Conservation (phyloP, 768 basidiomycete genomes). For the Amanita phalloides region DNA sequence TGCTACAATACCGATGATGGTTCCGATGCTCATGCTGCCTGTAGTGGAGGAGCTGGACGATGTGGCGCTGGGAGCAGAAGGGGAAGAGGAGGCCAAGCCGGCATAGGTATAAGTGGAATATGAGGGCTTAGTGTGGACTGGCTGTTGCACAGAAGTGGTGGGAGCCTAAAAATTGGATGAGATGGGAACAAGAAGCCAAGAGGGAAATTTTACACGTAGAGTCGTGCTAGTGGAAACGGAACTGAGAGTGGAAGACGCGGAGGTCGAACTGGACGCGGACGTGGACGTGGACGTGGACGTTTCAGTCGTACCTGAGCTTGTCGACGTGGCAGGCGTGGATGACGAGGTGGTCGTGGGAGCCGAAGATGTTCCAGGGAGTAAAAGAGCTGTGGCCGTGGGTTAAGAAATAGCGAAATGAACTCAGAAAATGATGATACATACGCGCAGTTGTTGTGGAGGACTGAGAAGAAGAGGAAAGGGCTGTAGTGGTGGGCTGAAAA, state of each 20-base stretch:
- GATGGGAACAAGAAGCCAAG: not conserved
- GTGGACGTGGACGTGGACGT: conserved; percentile 13
- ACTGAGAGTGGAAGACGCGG: not conserved
- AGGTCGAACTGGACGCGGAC: conserved; percentile 5
- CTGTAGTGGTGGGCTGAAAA: not conserved
- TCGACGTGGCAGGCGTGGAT: not conserved
- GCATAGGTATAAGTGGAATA: not conserved
- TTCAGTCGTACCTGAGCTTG: conserved; percentile 4
- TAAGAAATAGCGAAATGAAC: not conserved
- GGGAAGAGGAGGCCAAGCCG: not conserved
- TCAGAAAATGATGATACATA: not conserved
- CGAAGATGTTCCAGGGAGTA: not conserved
- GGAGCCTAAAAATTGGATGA: not conserved
- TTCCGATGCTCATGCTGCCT: conserved; percentile 23
- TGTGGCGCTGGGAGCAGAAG: not conserved
- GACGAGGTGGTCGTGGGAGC: not conserved
- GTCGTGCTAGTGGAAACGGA: not conserved
- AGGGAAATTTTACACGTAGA: not conserved
- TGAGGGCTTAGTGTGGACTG: not conserved
- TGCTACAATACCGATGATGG: conserved; percentile 26
- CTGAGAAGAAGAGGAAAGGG: not conserved
- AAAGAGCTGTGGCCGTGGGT: not conserved
- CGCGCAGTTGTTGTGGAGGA: not conserved
- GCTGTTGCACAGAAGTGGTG: not conserved
- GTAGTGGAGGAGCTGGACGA: not conserved